Conservation (phyloP, 2,329 filamentous ascomycete species). For the Neofusicoccum kwambonambiense region DNA sequence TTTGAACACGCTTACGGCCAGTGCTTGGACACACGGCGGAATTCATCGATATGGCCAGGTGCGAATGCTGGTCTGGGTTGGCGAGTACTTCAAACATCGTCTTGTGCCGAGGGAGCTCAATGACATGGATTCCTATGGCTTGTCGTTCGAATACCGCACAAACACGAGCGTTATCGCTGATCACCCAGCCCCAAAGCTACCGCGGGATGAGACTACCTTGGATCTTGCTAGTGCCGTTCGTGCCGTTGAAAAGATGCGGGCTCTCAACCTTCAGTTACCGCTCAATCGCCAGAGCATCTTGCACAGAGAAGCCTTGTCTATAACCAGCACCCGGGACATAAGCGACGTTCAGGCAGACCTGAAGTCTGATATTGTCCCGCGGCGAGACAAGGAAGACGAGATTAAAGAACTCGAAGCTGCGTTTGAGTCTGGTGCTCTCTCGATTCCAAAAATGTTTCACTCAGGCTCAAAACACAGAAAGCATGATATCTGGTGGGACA, state of each 20-base stretch:
- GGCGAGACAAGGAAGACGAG: background rate
- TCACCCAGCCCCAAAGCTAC: background rate
- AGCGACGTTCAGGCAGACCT: background rate
- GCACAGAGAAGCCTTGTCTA: background rate
- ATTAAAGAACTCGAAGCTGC: background rate
- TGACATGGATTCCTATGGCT: background rate
- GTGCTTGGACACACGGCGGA: constrained; percentile 57
- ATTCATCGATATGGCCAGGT: constrained; percentile 78
- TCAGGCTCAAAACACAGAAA: background rate
- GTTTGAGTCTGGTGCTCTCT: background rate
- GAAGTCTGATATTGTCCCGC: constrained; percentile 19
- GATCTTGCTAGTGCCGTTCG: constrained; percentile 8
- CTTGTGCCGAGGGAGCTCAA: constrained; percentile 56
- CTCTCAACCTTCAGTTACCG: background rate
- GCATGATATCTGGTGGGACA: background rate
- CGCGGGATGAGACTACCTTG: background rate
- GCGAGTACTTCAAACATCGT: constrained; percentile 57
- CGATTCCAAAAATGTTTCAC: background rate
- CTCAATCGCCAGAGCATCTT: background rate
- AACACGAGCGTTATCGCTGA: background rate
- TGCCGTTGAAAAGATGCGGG: constrained; percentile 5
- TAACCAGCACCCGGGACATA: background rate
- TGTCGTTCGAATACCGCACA: background rate
- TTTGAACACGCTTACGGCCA: constrained; percentile 60
- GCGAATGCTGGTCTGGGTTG: constrained; percentile 73